Evolutionary conservation across 169 alveolate genomes (phyloP).

Genomic region (Plasmodium relictum): DNA sequence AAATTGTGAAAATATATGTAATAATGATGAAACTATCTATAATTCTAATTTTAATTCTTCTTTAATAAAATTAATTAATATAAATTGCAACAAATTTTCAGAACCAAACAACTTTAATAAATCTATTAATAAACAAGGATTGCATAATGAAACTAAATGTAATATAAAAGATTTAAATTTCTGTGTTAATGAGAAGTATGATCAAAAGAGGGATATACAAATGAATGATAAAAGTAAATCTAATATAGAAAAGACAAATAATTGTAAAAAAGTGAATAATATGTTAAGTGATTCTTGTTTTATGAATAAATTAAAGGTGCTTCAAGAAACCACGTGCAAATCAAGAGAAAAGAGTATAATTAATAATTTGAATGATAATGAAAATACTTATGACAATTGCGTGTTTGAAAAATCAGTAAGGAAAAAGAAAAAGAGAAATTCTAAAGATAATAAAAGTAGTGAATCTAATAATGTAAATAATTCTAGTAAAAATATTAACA

Average conservation of each 20-base stretch:
- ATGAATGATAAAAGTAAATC: neutral
- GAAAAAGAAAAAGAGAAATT: slow-evolving; percentile 1
- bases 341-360: neutral
- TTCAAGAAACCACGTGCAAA: neutral
- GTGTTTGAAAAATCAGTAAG: neutral
- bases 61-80: slow-evolving; percentile 12
- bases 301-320: neutral
- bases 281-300: neutral
- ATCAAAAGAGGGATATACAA: neutral
- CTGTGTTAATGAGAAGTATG: neutral
- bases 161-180: neutral
- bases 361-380: slow-evolving; percentile 6
- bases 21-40: slow-evolving; percentile 6
- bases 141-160: neutral
- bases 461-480: slow-evolving; percentile 14
- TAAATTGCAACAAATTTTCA: neutral
- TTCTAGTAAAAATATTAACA: slow-evolving; percentile 1
- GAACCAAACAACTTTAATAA: neutral
- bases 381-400: neutral
- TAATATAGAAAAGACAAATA: neutral
- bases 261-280: neutral
- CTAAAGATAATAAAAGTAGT: neutral
- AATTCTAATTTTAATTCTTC: slow-evolving; percentile 6
- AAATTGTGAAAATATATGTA: neutral
- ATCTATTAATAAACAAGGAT: neutral